Evolutionary conservation across 1,139 yeast species (phyloP).

Genomic region (Suhomyces maxii): DNA sequence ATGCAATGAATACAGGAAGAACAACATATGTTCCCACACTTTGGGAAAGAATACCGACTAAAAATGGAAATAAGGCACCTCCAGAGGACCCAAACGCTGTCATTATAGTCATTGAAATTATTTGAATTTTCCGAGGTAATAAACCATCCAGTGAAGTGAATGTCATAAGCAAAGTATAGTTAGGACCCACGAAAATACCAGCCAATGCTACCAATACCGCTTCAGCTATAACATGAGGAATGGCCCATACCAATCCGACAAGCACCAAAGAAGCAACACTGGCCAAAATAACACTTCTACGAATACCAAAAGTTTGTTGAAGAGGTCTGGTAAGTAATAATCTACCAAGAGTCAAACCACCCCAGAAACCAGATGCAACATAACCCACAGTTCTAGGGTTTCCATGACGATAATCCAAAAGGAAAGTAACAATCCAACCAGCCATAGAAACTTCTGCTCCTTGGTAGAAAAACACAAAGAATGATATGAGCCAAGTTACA

Average conservation of each 20-base stretch:
- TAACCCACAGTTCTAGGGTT: slow-evolving; percentile 49
- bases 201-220: slow-evolving; percentile 48
- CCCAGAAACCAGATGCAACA: slow-evolving; percentile 72
- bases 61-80: slow-evolving; percentile 60
- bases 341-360: slow-evolving; percentile 64
- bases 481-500: slow-evolving; percentile 56
- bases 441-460: slow-evolving; percentile 69
- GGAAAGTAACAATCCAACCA: slow-evolving; percentile 71
- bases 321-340: slow-evolving; percentile 44
- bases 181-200: slow-evolving; percentile 54
- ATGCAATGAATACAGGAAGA: slow-evolving; percentile 48
- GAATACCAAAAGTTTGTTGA: slow-evolving; percentile 42
- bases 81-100: slow-evolving; percentile 63
- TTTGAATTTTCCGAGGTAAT: slow-evolving; percentile 54
- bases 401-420: slow-evolving; percentile 56
- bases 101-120: slow-evolving; percentile 51
- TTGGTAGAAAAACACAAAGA: slow-evolving; percentile 58
- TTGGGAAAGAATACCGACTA: slow-evolving; percentile 55
- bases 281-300: slow-evolving; percentile 44
- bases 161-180: slow-evolving; percentile 53
- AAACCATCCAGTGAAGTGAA: slow-evolving; percentile 37
- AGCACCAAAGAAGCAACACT: slow-evolving; percentile 33
- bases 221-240: slow-evolving; percentile 41
- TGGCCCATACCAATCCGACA: slow-evolving; percentile 46
- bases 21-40: slow-evolving; percentile 51